Evolutionary conservation across 306 rosid species (phyloP), one percentile per base, ranked within the genome.

Genomic region (Sindora glabra): DNA sequence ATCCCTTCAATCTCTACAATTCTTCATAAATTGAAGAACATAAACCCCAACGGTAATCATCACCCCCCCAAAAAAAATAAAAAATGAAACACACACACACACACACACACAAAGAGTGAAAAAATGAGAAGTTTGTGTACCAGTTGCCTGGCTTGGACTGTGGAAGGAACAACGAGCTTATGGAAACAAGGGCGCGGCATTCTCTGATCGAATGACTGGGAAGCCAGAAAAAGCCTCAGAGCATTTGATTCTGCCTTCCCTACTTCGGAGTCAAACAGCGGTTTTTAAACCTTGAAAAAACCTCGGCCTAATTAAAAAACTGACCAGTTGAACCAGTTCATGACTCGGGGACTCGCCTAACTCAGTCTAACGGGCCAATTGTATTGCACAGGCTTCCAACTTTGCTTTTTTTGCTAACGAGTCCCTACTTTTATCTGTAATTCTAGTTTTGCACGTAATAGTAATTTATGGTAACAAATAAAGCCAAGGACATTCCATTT

Each of bases 161-260:
- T 78, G 13, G 95, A 77, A 1, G 90, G 65, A 25, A 84, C 74
- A 78, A 92, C 63, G 78, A 92, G 85, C 94, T 92, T 89, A 76
- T 81, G 78, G 50, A 92, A 92, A 78, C 59, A 83, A 54, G 96
- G 86, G 61, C 73, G 75, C 39, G 78, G 87, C 96, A 89, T 89
- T 73, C 64, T 79, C 37, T 33, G 62, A 29, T 9, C n/a, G n/a
- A 45, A 48, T 50, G 52, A 33, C 26, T 41, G 38, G 22, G 42
- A 15, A 68, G 33, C 50, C 59, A 59, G 66, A 60, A 38, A 51
- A 57, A 66, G 12, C 22, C 13, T 71, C 62, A 74, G 48, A 62
- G 58, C 71, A 71, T 67, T 66, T n/a, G 57, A 74, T 62, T 15
- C 74, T 29, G 69, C 63, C 68, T 56, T 64, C 77, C 19, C 83